These are phyloP conservation scores for Paramyrothecium sp. DNA, from an alignment of 2,329 filamentous ascomycete genomes.

Conservation along the genomic window DNA sequence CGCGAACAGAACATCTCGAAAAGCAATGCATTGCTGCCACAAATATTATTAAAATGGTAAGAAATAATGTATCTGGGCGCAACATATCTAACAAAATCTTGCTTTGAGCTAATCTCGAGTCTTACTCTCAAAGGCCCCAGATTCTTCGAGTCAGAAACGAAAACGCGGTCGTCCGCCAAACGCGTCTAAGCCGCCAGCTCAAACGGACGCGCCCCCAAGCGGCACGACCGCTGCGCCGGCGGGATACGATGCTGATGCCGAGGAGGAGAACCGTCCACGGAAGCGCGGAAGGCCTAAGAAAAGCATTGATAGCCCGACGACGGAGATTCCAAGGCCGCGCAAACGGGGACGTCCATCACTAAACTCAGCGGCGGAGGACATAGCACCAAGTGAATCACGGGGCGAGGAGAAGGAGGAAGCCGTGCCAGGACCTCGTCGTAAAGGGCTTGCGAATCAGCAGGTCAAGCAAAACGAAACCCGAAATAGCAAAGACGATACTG, in stretches of 20 bases:
- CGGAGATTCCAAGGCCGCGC: background rate
- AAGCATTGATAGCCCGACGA: background rate
- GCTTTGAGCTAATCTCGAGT: background rate
- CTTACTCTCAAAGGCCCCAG: conserved; percentile 16
- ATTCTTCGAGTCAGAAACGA: conserved; percentile 32
- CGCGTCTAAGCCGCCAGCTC: conserved; percentile 32
- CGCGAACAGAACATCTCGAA: too few species aligned
- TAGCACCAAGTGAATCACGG: background rate
- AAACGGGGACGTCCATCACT: conserved; percentile 2
- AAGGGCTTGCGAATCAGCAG: too few species aligned
- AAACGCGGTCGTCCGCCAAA: conserved; percentile 41
- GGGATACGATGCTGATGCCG: conserved; percentile 20
- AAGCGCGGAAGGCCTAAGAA: conserved; percentile 22
- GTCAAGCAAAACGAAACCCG: background rate
- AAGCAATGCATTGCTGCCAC: too few species aligned
- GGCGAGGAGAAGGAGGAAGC: background rate
- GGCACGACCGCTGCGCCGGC: conserved; percentile 13
- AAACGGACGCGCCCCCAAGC: conserved; percentile 20
- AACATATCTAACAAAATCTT: background rate
- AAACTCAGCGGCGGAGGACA: background rate
- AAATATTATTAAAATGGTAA: background rate
- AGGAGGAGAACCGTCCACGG: conserved; percentile 17
- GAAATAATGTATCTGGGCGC: background rate
- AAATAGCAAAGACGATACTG: conserved; percentile 13
- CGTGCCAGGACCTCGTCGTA: too few species aligned